Percentiles rank a stretch among this genome's conserved stretches.
These are phyloP conservation scores for Apiospora koreana DNA, from an alignment of 2,329 filamentous ascomycete species.

Conservation along the genomic window DNA sequence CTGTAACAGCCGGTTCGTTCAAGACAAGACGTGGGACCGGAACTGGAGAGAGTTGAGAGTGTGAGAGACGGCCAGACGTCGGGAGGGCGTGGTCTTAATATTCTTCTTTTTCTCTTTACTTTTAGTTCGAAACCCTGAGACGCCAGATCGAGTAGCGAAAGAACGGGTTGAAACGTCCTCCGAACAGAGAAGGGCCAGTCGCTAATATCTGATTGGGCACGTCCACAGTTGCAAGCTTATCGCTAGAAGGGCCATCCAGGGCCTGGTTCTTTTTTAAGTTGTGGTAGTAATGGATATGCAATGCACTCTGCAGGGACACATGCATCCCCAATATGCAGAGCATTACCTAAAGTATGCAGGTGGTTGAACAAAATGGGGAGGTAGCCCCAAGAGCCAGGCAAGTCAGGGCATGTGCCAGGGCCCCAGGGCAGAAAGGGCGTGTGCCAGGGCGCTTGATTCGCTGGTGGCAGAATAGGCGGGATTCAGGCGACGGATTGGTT, in stretches of 20 bases:
- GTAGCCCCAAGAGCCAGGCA: background rate
- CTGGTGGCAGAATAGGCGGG: background rate
- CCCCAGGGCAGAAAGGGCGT: too few species aligned
- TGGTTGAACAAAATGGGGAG: background rate
- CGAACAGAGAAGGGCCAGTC: background rate
- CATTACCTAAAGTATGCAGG: background rate
- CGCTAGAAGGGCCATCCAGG: background rate
- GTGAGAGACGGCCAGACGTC: too few species aligned
- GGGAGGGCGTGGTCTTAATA: background rate
- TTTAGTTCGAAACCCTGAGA: slow-evolving; percentile 2
- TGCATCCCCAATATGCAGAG: background rate
- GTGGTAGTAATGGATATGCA: slow-evolving; percentile 3
- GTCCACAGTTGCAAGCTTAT: slow-evolving; percentile 2
- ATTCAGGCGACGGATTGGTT: slow-evolving; percentile 3
- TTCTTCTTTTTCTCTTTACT: background rate
- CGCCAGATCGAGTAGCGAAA: slow-evolving; percentile 5
- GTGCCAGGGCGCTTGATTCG: background rate
- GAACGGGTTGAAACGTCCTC: slow-evolving; percentile 1
- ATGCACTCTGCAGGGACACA: slow-evolving; percentile 2
- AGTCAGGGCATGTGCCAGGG: too few species aligned
- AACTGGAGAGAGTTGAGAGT: background rate
- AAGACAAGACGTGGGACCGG: background rate
- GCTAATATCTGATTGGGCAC: background rate
- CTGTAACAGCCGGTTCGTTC: background rate
- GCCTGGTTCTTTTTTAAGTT: slow-evolving; percentile 3